Conservation (phyloP, 768 basidiomycete species). For the Gloeophyllum trabeum region DNA sequence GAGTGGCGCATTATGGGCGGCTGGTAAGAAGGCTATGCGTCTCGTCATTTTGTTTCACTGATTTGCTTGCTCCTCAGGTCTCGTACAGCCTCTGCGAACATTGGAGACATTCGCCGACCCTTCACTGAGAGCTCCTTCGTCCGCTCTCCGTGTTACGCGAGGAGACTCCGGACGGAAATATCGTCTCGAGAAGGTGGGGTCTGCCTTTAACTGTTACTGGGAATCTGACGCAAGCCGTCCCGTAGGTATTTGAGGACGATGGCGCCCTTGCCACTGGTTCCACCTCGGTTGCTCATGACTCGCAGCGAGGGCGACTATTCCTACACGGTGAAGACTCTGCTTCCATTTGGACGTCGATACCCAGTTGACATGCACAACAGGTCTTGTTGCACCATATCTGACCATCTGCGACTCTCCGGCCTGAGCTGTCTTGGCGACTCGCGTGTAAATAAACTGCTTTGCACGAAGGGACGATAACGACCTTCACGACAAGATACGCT, state of each 20-base stretch:
- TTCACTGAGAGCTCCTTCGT: conserved; percentile 28
- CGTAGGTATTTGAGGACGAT: conserved; percentile 57
- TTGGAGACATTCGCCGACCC: conserved; percentile 29
- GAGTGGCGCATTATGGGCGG: conserved; percentile 51
- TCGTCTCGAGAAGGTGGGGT: conserved; percentile 40
- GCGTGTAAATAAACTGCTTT: too few species aligned
- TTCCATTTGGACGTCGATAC: not conserved
- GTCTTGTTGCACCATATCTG: not conserved
- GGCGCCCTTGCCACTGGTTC: conserved; percentile 43
- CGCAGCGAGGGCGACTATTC: conserved; percentile 36
- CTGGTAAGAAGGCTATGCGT: conserved; percentile 27
- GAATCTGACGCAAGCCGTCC: conserved; percentile 5
- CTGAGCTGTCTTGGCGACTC: too few species aligned
- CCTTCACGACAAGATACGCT: too few species aligned
- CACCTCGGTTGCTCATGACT: conserved; percentile 48
- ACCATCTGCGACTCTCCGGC: not conserved
- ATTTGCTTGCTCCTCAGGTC: not conserved
- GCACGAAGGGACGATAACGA: too few species aligned
- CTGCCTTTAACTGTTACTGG: not conserved
- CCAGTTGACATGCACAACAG: not conserved
- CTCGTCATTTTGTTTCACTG: not conserved
- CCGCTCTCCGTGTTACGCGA: too few species aligned
- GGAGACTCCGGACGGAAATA: conserved; percentile 53
- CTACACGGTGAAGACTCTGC: conserved; percentile 38
- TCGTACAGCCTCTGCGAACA: conserved; percentile 19